These are phyloP conservation scores for Nicotiana knightiana DNA, from an alignment of 257 asterid genomes.

Conservation along the genomic window DNA sequence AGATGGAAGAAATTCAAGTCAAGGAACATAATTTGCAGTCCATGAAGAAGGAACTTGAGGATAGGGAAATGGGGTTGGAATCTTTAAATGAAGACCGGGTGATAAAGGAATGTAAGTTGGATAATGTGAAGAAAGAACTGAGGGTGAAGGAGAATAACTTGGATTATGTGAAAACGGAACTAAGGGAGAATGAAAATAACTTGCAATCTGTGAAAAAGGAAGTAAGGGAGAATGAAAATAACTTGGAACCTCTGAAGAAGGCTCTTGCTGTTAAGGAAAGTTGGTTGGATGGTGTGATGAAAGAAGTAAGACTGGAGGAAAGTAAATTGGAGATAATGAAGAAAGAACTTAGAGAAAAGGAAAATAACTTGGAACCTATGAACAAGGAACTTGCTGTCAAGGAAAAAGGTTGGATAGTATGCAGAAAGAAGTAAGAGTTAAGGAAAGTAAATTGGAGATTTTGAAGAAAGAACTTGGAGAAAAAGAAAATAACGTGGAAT, in stretches of 20 bases:
- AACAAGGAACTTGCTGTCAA: not conserved
- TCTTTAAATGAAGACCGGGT: not conserved
- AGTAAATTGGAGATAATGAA: not conserved
- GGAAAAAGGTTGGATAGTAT: not conserved
- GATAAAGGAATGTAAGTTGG: not conserved
- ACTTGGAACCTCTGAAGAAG: not conserved
- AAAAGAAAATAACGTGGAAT: not conserved
- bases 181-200: not conserved
- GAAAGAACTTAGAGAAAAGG: not conserved
- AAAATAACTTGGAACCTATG: not conserved
- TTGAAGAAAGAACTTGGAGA: not conserved
- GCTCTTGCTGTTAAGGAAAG: not conserved
- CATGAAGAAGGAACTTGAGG: not conserved
- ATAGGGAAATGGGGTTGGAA: not conserved
- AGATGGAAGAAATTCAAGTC: not conserved
- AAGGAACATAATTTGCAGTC: not conserved
- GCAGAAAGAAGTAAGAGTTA: not conserved
- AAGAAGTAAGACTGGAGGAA: not conserved
- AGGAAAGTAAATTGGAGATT: not conserved
- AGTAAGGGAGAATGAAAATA: not conserved
- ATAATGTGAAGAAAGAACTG: not conserved
- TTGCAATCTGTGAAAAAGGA: not conserved
- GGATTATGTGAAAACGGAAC: not conserved
- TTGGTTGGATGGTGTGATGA: not conserved
- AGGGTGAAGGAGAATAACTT: not conserved